A percentile compares a stretch with the other conserved stretches of the same genome.
These are phyloP conservation scores for Schwanniomyces vanrijiae DNA, from an alignment of 805 yeast species.

Conservation along the genomic window DNA sequence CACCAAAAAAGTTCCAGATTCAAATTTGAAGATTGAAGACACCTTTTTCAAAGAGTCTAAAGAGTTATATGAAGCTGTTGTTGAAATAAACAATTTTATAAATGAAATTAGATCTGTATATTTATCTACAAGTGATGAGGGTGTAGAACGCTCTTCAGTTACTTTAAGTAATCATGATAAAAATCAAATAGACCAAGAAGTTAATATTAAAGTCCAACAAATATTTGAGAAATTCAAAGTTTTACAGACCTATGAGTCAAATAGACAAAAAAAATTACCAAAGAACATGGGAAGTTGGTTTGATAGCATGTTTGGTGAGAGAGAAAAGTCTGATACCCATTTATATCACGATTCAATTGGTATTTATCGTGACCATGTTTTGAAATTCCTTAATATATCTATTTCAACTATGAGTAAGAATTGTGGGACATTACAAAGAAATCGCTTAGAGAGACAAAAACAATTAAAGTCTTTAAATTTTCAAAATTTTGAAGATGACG, in stretches of 20 bases:
- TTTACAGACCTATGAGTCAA: conserved; percentile 51
- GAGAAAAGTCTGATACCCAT: conserved; percentile 33
- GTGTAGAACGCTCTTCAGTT: conserved; percentile 1
- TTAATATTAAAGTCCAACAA: conserved; percentile 51
- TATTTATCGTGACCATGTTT: conserved; percentile 47
- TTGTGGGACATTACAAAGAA: conserved; percentile 51
- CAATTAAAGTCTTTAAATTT: conserved; percentile 37
- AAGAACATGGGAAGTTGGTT: conserved; percentile 16
- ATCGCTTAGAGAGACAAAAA: conserved; percentile 43
- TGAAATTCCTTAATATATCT: conserved; percentile 47
- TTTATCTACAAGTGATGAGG: conserved; percentile 19
- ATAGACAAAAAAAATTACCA: conserved; percentile 30
- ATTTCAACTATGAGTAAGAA: conserved; percentile 42
- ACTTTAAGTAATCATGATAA: conserved; percentile 47
- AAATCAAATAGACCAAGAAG: conserved; percentile 55
- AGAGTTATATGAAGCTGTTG: conserved; percentile 33
- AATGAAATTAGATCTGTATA: conserved; percentile 24
- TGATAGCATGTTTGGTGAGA: conserved; percentile 21
- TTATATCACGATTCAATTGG: conserved; percentile 38
- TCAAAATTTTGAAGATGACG: conserved; percentile 40
- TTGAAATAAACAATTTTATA: conserved; percentile 31
- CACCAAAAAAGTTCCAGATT: neutral
- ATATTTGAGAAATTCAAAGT: conserved; percentile 50
- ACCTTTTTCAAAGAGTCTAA: conserved; percentile 41
- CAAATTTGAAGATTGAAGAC: conserved; percentile 25